These are phyloP conservation scores for Nannochloropsis oceanica DNA, from an alignment of 108 stramenopile species.

Conservation along the genomic window DNA sequence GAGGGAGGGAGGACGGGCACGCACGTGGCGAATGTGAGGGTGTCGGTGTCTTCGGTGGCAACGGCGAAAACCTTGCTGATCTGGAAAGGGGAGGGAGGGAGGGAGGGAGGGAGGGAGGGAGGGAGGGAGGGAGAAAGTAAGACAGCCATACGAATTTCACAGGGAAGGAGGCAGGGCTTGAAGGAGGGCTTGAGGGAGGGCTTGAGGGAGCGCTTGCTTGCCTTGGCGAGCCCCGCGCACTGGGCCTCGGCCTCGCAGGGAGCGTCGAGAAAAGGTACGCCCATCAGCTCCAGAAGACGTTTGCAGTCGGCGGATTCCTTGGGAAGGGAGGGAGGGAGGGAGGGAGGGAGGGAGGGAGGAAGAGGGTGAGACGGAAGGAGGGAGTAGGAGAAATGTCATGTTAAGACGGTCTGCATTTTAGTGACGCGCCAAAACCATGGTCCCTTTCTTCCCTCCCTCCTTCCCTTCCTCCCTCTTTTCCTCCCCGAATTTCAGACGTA, in stretches of 20 bases:
- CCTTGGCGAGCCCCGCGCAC: constrained; percentile 70
- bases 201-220: no score
- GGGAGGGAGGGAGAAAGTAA: background rate
- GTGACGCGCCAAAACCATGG: background rate
- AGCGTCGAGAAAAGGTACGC: constrained; percentile 78
- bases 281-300: constrained; percentile 75
- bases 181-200: no score
- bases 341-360: background rate
- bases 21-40: constrained; percentile 71
- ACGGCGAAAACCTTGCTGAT: constrained; percentile 72
- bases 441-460: constrained; percentile 2
- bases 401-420: no score
- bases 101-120: background rate
- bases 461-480: constrained; percentile 79
- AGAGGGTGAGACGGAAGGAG: background rate
- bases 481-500: constrained; percentile 45
- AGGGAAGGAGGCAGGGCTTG: no score
- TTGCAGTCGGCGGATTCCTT: constrained; percentile 46
- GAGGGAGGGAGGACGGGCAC: background rate
- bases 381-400: no score
- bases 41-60: constrained; percentile 99
- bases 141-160: background rate
- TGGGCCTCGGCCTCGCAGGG: constrained; percentile 98
- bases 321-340: background rate
- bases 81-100: background rate